These are phyloP conservation scores for Phlyctochytrium bullatum DNA, from an alignment of 192 early-diverging fungal species.

Conservation along the genomic window DNA sequence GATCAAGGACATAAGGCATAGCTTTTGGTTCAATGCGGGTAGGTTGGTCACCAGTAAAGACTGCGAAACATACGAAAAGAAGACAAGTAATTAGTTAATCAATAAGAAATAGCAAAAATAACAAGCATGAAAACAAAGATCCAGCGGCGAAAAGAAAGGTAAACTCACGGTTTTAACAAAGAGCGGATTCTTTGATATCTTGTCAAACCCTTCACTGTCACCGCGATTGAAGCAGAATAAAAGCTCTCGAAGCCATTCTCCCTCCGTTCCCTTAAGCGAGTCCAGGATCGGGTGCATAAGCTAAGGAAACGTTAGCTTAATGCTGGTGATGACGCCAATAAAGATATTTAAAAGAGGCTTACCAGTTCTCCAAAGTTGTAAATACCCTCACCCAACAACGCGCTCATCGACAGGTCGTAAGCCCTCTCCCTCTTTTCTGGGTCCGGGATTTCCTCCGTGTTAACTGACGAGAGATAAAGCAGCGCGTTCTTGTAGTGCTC, in stretches of 20 bases:
- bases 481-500: constrained; percentile 95
- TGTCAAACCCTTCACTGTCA: constrained; percentile 89
- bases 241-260: constrained; percentile 82
- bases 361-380: constrained; percentile 99
- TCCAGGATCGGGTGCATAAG: constrained; percentile 88
- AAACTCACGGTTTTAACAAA: constrained; percentile 60
- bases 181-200: constrained; percentile 56
- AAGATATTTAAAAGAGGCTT: constrained; percentile 20
- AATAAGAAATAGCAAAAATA: too few relatives aligned
- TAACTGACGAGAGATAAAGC: constrained; percentile 88
- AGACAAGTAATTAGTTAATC: neutral
- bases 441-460: constrained; percentile 72
- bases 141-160: neutral
- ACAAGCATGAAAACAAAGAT: too few relatives aligned
- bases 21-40: constrained; percentile 86
- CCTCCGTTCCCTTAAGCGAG: constrained; percentile 67
- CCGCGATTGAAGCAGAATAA: constrained; percentile 93
- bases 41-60: constrained; percentile 74
- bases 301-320: constrained; percentile 43
- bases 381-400: constrained; percentile 89
- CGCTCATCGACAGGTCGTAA: constrained; percentile 85
- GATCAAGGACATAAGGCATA: constrained; percentile 95
- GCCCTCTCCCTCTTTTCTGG: constrained; percentile 86
- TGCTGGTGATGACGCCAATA: too few relatives aligned
- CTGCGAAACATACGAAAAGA: constrained; percentile 42